Percentiles rank a stretch among this genome's conserved stretches.
phyloP scores from a whole-genome alignment of 176 grass and related monocot genomes.

The Oryza glaberrima region DNA sequence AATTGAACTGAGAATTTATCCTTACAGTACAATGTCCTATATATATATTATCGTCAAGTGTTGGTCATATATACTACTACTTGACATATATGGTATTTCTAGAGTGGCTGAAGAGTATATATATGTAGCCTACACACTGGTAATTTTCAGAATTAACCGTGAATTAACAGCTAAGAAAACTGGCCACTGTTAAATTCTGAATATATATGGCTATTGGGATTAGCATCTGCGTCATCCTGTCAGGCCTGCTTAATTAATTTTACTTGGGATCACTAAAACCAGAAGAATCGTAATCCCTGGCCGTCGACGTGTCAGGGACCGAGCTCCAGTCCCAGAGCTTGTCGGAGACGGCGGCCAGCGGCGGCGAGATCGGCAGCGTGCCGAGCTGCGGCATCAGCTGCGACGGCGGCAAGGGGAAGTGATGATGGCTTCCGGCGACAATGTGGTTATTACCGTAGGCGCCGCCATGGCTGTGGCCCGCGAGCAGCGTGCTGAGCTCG shows the following conservation, averaged over 20 bases:
- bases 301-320: conserved; percentile 45
- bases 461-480: conserved; percentile 47
- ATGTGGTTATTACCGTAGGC: conserved; percentile 52
- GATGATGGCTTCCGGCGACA: conserved; percentile 37
- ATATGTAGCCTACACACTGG: conserved; percentile 44
- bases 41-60: conserved; percentile 40
- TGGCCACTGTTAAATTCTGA: conserved; percentile 14
- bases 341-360: conserved; percentile 53
- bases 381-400: conserved; percentile 35
- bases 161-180: conserved; percentile 20
- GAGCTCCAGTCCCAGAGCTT: conserved; percentile 93
- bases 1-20: not conserved
- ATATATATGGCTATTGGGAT: not conserved
- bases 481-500: conserved; percentile 66
- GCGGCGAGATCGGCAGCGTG: conserved; percentile 38
- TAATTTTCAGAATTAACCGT: conserved; percentile 43
- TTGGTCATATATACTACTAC: conserved; percentile 25
- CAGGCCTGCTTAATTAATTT: conserved; percentile 4
- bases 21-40: conserved; percentile 42
- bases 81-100: conserved; percentile 20
- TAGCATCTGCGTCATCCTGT: conserved; percentile 23
- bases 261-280: conserved; percentile 62
- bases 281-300: conserved; percentile 54
- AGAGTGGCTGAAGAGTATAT: conserved; percentile 11
- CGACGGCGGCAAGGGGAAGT: conserved; percentile 32